phyloP scores from a whole-genome alignment of 108 stramenopile species.

The Discostella pseudostelligera region DNA sequence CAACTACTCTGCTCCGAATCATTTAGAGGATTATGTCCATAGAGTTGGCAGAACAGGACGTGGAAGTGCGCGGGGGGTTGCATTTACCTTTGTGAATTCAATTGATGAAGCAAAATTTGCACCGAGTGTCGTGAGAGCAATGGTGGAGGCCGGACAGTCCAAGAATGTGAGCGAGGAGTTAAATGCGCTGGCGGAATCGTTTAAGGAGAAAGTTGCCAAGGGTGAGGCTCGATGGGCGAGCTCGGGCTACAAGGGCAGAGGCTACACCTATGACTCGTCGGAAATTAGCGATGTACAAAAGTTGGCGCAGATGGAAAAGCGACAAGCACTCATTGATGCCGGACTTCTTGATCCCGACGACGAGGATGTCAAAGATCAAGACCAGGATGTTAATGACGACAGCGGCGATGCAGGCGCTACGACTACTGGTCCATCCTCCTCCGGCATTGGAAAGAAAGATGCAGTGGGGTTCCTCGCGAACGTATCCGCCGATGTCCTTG shows the following conservation, averaged over 20 bases:
- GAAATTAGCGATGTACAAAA: constrained; percentile 95
- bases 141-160: constrained; percentile 86
- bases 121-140: constrained; percentile 89
- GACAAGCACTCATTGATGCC: constrained; percentile 88
- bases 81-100: constrained; percentile 95
- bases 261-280: constrained; percentile 93
- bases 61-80: constrained; percentile 91
- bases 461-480: constrained; percentile 63
- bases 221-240: constrained; percentile 94
- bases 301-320: constrained; percentile 83
- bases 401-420: constrained; percentile 28
- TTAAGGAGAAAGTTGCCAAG: constrained; percentile 89
- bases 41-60: constrained; percentile 97
- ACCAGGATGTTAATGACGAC: constrained; percentile 22
- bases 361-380: constrained; percentile 51
- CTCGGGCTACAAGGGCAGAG: constrained; percentile 95
- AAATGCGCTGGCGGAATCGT: constrained; percentile 81
- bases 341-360: constrained; percentile 86
- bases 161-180: constrained; percentile 88
- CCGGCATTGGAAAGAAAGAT: constrained; percentile 37
- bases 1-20: constrained; percentile 97
- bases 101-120: constrained; percentile 94
- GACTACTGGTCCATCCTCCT: constrained; percentile 7
- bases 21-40: constrained; percentile 98
- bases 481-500: constrained; percentile 73